Evolutionary conservation across 73 alveolate genomes (phyloP).

Genomic region (Diophrys sp.): DNA sequence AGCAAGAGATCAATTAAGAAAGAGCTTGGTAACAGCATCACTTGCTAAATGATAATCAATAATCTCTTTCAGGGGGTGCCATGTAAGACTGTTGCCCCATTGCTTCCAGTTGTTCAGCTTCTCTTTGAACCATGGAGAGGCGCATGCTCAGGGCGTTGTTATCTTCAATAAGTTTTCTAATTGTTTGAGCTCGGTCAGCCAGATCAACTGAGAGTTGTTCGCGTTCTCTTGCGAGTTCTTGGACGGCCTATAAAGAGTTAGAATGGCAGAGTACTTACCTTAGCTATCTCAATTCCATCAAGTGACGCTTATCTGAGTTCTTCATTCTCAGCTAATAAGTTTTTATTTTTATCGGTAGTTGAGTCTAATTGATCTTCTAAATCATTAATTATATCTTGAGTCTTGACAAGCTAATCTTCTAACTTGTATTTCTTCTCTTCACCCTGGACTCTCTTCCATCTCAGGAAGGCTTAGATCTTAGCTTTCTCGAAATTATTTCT

Average conservation of each 20-base stretch:
- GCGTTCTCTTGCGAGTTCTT: conserved; percentile 61
- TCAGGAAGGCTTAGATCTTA: conserved; percentile 32
- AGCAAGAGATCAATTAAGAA: not conserved
- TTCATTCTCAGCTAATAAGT: conserved; percentile 47
- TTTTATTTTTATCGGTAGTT: conserved; percentile 38
- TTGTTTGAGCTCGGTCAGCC: conserved; percentile 53
- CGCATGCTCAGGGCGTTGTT: conserved; percentile 44
- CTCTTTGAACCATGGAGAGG: conserved; percentile 44
- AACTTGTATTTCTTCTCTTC: not conserved
- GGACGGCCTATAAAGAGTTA: conserved; percentile 48
- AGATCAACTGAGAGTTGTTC: conserved; percentile 59
- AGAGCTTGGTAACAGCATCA: not conserved
- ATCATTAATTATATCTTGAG: conserved; percentile 6
- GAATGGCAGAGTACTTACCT: not conserved
- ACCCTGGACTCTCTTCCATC: conserved; percentile 24
- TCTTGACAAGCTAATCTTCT: conserved; percentile 5
- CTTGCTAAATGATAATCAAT: not conserved
- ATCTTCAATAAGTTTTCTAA: conserved; percentile 65
- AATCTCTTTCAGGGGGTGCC: conserved; percentile 10
- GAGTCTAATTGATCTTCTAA: conserved; percentile 5
- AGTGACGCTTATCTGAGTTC: conserved; percentile 71
- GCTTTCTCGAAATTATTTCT: conserved; percentile 26
- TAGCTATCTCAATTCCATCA: conserved; percentile 75
- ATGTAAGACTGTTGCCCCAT: conserved; percentile 3
- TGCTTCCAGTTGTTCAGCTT: conserved; percentile 29